phyloP scores from a whole-genome alignment of 2,329 filamentous ascomycete genomes.

The Arachnomyces sp. region DNA sequence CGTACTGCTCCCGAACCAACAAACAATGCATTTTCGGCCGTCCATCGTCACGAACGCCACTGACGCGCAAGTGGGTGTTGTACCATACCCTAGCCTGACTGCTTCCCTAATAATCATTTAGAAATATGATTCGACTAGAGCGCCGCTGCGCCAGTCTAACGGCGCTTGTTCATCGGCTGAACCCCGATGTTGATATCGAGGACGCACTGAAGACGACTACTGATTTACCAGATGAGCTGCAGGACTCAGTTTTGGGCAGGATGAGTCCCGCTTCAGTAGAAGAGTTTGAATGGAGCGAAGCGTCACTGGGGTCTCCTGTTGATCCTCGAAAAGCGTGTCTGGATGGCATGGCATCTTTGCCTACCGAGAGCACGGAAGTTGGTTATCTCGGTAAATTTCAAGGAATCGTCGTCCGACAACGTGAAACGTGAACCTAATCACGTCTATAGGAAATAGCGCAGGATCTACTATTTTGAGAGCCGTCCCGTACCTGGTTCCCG shows the following conservation, averaged over 20 bases:
- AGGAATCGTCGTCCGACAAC: no score
- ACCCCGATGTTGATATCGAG: slow-evolving; percentile 13
- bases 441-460: slow-evolving; percentile 11
- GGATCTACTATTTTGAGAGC: slow-evolving; percentile 11
- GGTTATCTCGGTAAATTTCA: slow-evolving; percentile 12
- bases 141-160: slow-evolving; percentile 8
- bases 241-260: no score
- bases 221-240: no score
- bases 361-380: slow-evolving; percentile 2
- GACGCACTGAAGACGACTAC: slow-evolving; percentile 5
- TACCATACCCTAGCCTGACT: no score
- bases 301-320: no score
- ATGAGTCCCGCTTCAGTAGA: slow-evolving; percentile 7
- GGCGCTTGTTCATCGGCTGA: slow-evolving; percentile 6
- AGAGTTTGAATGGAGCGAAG: slow-evolving; percentile 15
- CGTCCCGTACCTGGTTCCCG: no score
- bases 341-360: slow-evolving; percentile 16
- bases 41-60: slow-evolving; percentile 9
- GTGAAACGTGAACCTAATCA: no score
- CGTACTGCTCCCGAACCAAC: no score
- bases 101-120: background rate
- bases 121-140: slow-evolving; percentile 13
- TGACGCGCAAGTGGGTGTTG: slow-evolving; percentile 12
- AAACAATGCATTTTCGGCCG: no score
- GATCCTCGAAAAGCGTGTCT: slow-evolving; percentile 2